phyloP scores from a whole-genome alignment of 768 basidiomycete species.

The Phlebiopsis gigantea region DNA sequence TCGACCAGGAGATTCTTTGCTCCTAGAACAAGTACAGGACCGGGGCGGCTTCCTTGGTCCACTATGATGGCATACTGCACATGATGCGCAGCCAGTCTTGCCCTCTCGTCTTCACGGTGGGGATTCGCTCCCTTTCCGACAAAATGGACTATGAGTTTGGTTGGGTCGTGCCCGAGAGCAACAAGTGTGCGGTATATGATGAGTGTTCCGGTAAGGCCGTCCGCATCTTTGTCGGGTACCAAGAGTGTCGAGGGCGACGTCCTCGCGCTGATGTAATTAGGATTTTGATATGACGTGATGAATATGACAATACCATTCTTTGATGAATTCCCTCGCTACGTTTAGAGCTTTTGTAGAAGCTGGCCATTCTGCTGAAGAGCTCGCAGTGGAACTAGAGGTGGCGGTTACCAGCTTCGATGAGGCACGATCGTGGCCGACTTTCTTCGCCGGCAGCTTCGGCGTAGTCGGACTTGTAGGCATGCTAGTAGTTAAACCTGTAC shows the following conservation, averaged over 20 bases:
- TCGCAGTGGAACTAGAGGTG: neutral
- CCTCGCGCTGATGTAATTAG: constrained; percentile 11
- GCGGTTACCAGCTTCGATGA: no score
- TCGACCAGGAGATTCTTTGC: constrained; percentile 36
- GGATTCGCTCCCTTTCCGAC: constrained; percentile 38
- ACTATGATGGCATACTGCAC: constrained; percentile 33
- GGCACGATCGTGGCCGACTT: no score
- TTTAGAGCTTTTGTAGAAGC: constrained; percentile 10
- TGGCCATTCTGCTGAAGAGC: constrained; percentile 16
- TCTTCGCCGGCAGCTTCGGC: no score
- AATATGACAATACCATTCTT: constrained; percentile 12
- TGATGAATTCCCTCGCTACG: constrained; percentile 15
- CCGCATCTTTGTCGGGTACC: constrained; percentile 42
- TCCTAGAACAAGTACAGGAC: constrained; percentile 24
- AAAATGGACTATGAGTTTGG: constrained; percentile 32
- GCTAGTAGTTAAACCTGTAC: no score
- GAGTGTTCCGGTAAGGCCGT: constrained; percentile 29
- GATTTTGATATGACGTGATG: no score
- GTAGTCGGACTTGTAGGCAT: no score
- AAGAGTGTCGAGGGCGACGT: constrained; percentile 22
- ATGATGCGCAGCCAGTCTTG: constrained; percentile 22
- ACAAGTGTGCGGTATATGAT: constrained; percentile 34
- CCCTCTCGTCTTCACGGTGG: constrained; percentile 29
- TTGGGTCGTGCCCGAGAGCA: constrained; percentile 29
- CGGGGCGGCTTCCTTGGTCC: constrained; percentile 42